phyloP scores from a whole-genome alignment of 768 basidiomycete species.

The Auricularia cornea region DNA sequence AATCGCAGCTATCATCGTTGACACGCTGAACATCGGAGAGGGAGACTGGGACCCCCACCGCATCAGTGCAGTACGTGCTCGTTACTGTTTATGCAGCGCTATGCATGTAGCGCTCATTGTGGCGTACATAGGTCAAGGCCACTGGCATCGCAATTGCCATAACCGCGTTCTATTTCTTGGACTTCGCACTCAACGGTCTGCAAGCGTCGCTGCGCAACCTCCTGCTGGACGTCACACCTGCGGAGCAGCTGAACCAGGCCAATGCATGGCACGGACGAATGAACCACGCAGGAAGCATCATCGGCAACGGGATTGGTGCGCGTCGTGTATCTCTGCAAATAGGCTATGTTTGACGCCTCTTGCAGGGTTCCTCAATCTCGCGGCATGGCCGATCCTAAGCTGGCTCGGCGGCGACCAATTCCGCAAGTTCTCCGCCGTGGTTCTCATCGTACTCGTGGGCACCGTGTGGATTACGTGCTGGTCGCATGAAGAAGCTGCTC shows the following conservation, averaged over 20 bases:
- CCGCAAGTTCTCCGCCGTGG: slow-evolving; percentile 88
- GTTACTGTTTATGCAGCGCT: not conserved
- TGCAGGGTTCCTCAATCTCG: slow-evolving; percentile 82
- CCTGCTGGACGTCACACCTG: slow-evolving; percentile 84
- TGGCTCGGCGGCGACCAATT: slow-evolving; percentile 89
- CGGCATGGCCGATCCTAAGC: slow-evolving; percentile 63
- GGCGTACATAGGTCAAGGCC: slow-evolving; percentile 42
- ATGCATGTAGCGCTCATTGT: not conserved
- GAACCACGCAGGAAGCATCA: slow-evolving; percentile 93
- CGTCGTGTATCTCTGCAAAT: slow-evolving; percentile 12
- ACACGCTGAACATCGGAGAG: slow-evolving; percentile 61
- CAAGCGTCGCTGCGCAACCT: slow-evolving; percentile 91
- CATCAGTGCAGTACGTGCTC: slow-evolving; percentile 42
- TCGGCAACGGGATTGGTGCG: slow-evolving; percentile 85
- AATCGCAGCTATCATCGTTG: slow-evolving; percentile 66
- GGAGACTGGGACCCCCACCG: slow-evolving; percentile 85
- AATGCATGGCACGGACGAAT: slow-evolving; percentile 98
- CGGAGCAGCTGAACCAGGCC: slow-evolving; percentile 81
- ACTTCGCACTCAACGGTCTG: slow-evolving; percentile 94
- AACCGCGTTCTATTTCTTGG: slow-evolving; percentile 83
- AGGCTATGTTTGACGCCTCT: not conserved
- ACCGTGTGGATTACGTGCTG: slow-evolving; percentile 88
- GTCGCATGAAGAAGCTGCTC: slow-evolving; percentile 52
- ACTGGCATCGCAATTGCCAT: slow-evolving; percentile 82
- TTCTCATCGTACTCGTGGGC: slow-evolving; percentile 63